Evolutionary conservation across 148 eudicot genomes (phyloP).

Genomic region (Selenicereus undatus): DNA sequence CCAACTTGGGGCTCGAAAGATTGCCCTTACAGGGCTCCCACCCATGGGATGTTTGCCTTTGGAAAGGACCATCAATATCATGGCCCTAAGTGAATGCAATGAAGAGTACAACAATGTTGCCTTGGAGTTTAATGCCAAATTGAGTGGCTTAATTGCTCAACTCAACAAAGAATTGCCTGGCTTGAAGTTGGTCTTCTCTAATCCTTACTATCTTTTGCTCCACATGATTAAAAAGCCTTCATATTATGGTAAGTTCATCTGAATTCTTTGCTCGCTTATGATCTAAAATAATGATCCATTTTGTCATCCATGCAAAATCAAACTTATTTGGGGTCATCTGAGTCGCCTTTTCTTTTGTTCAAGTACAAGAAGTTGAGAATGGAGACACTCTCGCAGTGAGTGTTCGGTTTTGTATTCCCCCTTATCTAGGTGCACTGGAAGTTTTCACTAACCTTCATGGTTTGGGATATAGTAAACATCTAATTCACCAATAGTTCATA

Average conservation of each 20-base stretch:
- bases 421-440: too few species aligned
- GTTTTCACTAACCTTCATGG: too few species aligned
- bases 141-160: constrained; percentile 31
- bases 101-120: constrained; percentile 58
- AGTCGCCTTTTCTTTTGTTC: too few species aligned
- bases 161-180: constrained; percentile 46
- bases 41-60: constrained; percentile 85
- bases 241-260: constrained; percentile 35
- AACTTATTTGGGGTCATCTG: not conserved
- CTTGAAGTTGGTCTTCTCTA: constrained; percentile 39
- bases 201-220: constrained; percentile 42
- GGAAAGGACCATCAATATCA: constrained; percentile 50
- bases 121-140: constrained; percentile 42
- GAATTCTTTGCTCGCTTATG: not conserved
- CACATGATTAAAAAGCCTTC: constrained; percentile 45
- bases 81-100: constrained; percentile 30
- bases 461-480: too few species aligned
- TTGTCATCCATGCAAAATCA: not conserved
- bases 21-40: constrained; percentile 49
- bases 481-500: too few species aligned
- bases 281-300: not conserved
- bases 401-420: too few species aligned
- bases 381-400: too few species aligned
- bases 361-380: too few species aligned
- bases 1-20: constrained; percentile 52